Base-by-base conservation (phyloP, 805 yeast genomes). In the Maudiozyma saulgeensis region DNA sequence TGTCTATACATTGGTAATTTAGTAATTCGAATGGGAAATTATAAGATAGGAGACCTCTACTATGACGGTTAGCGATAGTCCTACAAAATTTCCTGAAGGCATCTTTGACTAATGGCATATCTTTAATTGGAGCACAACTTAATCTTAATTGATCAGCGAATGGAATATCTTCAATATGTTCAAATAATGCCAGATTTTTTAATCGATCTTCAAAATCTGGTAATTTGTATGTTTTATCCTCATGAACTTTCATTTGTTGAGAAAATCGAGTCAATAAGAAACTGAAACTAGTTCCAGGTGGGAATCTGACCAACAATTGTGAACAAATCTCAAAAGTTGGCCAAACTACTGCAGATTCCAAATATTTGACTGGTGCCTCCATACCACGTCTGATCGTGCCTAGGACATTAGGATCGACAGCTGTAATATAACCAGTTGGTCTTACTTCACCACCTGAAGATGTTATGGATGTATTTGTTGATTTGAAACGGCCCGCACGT, bases 401-500 rank as follows among this genome's bases (percentile, higher is more conserved):
- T 49, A 83, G 66, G 41, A 77, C 82, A 3, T 62, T 58, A 2
- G 56, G 46, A 16, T 67, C 64, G 50, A 80, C 68, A 0, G 89
- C 80, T 0, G 84, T 74, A 1, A 85, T 81, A 55, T 72, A 70
- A 0, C 83, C 83, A 34, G 66, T 59, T 3, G 69, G 60, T 45
- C 54, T 55, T 13, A 6, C 25, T 19, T 13, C 25, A 23, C 42
- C 25, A 32, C 47, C 62, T 4, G 32, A 28, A 9, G 32, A 28
- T 28, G 32, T 9, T 11, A 8, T 6, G 8, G 28, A 26, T 26
- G 48, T 53, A 47, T 12, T 13, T 12, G 51, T 53, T 9, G 44
- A 50, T 50, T 72, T 76, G 57, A 70, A 93, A 52, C 99, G 69
- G 1, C 99, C 99, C 0, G 99, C 99, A 53, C 99, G 74, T 1